Conservation (phyloP, 2,329 filamentous ascomycete genomes). For the Setomelanomma holmii region DNA sequence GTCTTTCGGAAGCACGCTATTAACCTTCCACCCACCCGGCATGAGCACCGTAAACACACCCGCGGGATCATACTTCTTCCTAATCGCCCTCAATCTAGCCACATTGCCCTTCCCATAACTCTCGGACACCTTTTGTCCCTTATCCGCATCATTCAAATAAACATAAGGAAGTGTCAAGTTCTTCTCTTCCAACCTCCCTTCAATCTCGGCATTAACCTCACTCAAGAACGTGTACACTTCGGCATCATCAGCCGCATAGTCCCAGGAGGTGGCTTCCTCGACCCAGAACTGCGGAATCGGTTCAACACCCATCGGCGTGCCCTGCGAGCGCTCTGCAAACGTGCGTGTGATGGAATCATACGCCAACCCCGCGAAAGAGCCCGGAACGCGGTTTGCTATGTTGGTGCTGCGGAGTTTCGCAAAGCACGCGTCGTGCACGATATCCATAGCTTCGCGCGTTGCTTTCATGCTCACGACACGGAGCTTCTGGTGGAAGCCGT, state of each 20-base stretch:
- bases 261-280: slow-evolving; percentile 24
- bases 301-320: slow-evolving; percentile 14
- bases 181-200: slow-evolving; percentile 54
- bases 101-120: slow-evolving; percentile 50
- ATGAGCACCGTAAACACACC: slow-evolving; percentile 49
- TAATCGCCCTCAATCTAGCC: slow-evolving; percentile 39
- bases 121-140: slow-evolving; percentile 50
- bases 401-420: slow-evolving; percentile 3
- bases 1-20: too few species aligned
- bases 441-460: slow-evolving; percentile 11
- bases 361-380: slow-evolving; percentile 24
- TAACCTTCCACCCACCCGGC: slow-evolving; percentile 53
- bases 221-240: slow-evolving; percentile 42
- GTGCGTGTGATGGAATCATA: slow-evolving; percentile 23
- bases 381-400: slow-evolving; percentile 15
- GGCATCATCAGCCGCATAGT: slow-evolving; percentile 10
- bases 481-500: slow-evolving; percentile 25
- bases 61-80: slow-evolving; percentile 49
- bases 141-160: slow-evolving; percentile 29
- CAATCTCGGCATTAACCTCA: slow-evolving; percentile 59
- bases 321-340: slow-evolving; percentile 11
- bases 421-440: slow-evolving; percentile 28
- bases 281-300: slow-evolving; percentile 24
- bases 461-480: slow-evolving; percentile 20
- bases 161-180: slow-evolving; percentile 40